Evolutionary conservation across 73 alveolate species (phyloP), one percentile per base, ranked within the genome.

Genomic region (Diophrys appendiculata): DNA sequence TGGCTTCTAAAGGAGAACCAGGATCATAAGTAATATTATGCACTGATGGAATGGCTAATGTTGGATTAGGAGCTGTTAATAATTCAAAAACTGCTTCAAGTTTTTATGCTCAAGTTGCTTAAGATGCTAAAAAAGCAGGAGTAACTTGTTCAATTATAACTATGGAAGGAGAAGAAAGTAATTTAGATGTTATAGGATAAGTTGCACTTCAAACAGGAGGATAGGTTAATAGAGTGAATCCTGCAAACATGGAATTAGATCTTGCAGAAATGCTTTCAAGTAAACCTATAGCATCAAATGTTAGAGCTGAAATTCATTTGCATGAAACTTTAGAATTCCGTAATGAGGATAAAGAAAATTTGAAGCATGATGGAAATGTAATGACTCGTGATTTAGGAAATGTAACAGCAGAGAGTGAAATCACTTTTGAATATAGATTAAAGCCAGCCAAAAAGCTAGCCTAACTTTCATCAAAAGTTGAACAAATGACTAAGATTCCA

Each of bases 121-220:
- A 89, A 69, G 72, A 76, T 28, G 99, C 98, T 0, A 84, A 87
- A 71, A 82, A 83, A 54, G 82, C 82, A 52, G 99, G 98, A 26
- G 85, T 92, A 35, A 71, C 91, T 29, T 85, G 94, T 52, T 86
- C 82, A 71, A 78, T 95, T 53, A 94, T 95, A 27, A 80, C 97
- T 27, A 94, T 95, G 54, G 91, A 85, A 76, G 99, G 98, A 32
- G 98, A 95, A 65, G 97, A 95, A 54, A 85, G 97, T 87, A 91
- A 88, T 25, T 60, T 95, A 24, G 97, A 92, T 52, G 64, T 84
- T n/a, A 78, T 95, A 65, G 74, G 92, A 72, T 69, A 68, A 35
- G 80, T 95, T 56, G 87, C 93, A 77, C 98, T 93, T 64, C 55
- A 77, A 35, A 83, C 97, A 14, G 98, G 97, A 73, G 98, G 99